phyloP scores from a whole-genome alignment of 1,284 basidiomycete species.

The Irpex sp. region DNA sequence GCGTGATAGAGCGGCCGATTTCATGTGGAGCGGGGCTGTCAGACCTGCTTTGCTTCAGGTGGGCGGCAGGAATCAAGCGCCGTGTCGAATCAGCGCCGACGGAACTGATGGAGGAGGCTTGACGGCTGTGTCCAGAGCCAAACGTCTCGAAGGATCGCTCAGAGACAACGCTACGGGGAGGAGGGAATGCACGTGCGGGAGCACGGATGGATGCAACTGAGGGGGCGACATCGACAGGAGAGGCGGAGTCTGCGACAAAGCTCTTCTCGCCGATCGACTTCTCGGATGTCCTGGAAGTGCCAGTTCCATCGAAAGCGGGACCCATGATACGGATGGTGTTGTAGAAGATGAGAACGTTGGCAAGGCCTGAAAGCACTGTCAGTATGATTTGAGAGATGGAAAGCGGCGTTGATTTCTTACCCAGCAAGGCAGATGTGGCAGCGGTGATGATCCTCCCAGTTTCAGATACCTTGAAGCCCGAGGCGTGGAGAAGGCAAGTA shows the following conservation, averaged over 20 bases:
- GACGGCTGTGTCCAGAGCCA: background rate
- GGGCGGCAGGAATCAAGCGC: slow-evolving; percentile 5
- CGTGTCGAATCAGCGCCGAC: slow-evolving; percentile 14
- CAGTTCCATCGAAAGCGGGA: slow-evolving; percentile 38
- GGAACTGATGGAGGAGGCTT: slow-evolving; percentile 1
- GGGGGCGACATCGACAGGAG: slow-evolving; percentile 22
- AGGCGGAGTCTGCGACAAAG: slow-evolving; percentile 26
- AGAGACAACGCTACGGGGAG: slow-evolving; percentile 5
- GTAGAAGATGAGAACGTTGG: slow-evolving; percentile 61
- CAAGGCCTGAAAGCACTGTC: slow-evolving; percentile 41
- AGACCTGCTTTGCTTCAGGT: slow-evolving; percentile 9
- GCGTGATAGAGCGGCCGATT: slow-evolving; percentile 34
- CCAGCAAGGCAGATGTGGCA: slow-evolving; percentile 50
- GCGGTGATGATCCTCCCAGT: slow-evolving; percentile 45
- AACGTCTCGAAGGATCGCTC: background rate
- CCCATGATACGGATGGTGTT: slow-evolving; percentile 65
- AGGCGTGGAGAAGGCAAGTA: slow-evolving; percentile 44
- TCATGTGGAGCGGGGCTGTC: slow-evolving; percentile 2
- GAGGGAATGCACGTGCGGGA: slow-evolving; percentile 17
- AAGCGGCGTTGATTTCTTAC: slow-evolving; percentile 33
- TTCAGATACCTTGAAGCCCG: slow-evolving; percentile 44
- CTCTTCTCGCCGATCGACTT: slow-evolving; percentile 26
- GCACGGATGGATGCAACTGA: slow-evolving; percentile 16
- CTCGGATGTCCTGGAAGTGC: background rate
- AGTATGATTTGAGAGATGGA: slow-evolving; percentile 7